Evolutionary conservation across 2,329 filamentous ascomycete genomes (phyloP).

Genomic region (Hymenoscyphus infarciens): DNA sequence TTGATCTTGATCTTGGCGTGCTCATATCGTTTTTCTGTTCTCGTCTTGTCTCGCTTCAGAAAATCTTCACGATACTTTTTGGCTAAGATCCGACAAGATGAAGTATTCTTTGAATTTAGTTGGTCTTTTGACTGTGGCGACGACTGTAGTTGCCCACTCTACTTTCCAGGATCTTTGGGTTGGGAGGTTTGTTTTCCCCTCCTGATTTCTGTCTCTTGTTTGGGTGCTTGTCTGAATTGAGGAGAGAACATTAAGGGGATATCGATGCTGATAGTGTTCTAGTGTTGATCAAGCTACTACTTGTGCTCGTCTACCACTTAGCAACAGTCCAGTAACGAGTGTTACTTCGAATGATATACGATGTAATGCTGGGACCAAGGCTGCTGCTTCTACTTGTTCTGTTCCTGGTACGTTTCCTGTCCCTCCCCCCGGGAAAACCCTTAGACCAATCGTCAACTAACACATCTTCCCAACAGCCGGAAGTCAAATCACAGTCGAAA

Average conservation of each 20-base stretch:
- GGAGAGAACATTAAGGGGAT: neutral
- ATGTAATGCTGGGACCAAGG: conserved; percentile 43
- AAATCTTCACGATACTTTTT: conserved; percentile 13
- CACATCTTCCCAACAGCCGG: conserved; percentile 30
- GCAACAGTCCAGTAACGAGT: conserved; percentile 50
- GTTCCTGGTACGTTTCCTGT: conserved; percentile 15
- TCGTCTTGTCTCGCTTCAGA: neutral
- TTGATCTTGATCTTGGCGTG: neutral
- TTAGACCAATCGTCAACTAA: neutral
- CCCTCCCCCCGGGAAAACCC: neutral
- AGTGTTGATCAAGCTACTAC: conserved; percentile 42
- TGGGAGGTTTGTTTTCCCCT: conserved; percentile 41
- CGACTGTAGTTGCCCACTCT: conserved; percentile 44
- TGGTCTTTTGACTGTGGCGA: conserved; percentile 30
- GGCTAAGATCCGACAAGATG: conserved; percentile 16
- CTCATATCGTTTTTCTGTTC: neutral
- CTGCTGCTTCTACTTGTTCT: conserved; percentile 35
- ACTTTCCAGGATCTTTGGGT: conserved; percentile 39
- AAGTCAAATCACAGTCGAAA: conserved; percentile 51
- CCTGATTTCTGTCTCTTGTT: neutral
- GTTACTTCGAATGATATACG: conserved; percentile 47
- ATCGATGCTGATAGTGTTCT: neutral
- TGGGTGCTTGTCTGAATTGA: neutral
- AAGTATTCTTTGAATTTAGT: conserved; percentile 17
- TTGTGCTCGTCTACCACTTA: conserved; percentile 47